A percentile compares a stretch with the other conserved stretches of the same genome.
Conservation (phyloP, 768 basidiomycete species). For the Russula foetens region DNA sequence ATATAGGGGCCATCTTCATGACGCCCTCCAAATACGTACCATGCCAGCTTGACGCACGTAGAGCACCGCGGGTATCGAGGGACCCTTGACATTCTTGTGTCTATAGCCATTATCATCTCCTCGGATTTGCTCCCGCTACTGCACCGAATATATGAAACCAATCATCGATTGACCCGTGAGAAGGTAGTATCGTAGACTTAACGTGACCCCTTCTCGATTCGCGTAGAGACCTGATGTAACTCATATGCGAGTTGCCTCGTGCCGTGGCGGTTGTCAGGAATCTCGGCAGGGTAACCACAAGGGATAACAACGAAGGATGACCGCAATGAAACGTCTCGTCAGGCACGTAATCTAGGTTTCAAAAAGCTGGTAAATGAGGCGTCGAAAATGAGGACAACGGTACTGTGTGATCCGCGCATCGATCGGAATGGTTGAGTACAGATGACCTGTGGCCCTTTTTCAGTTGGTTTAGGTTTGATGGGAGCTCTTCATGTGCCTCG, state of each 20-base stretch:
- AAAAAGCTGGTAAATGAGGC: neutral
- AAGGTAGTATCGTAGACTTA: neutral
- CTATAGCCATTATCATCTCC: neutral
- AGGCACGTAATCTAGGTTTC: neutral
- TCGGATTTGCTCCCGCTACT: neutral
- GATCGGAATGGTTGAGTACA: neutral
- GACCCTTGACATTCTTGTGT: neutral
- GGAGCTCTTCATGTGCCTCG: neutral
- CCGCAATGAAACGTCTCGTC: neutral
- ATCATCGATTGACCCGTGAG: neutral
- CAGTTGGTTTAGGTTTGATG: neutral
- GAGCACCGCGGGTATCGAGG: neutral
- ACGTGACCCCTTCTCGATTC: neutral
- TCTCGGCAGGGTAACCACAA: neutral
- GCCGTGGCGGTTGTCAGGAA: neutral
- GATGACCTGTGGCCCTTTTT: neutral
- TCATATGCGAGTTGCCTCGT: too few relatives aligned
- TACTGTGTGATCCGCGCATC: neutral
- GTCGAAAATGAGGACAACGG: neutral
- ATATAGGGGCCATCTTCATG: neutral
- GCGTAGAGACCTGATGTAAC: too few relatives aligned
- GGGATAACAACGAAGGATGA: neutral
- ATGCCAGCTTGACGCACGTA: too few relatives aligned
- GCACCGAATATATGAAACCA: neutral
- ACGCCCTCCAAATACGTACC: neutral